Evolutionary conservation across 1,284 basidiomycete species (phyloP).

Genomic region (Inonotus obliquus): DNA sequence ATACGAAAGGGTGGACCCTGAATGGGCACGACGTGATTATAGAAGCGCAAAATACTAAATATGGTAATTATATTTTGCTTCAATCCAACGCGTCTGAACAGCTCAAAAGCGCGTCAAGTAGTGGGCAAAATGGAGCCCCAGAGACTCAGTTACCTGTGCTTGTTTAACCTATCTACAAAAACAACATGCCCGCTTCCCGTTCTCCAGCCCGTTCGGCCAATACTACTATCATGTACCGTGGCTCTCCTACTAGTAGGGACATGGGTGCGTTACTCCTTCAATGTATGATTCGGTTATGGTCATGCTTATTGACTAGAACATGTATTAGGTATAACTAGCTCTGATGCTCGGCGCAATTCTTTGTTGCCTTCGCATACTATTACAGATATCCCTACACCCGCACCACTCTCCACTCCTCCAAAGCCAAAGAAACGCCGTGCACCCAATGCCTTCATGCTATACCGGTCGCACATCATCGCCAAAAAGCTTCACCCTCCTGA

Average conservation of each 20-base stretch:
- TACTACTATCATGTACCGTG: neutral
- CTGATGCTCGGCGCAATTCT: neutral
- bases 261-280: no score
- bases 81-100: no score
- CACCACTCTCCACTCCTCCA: no score
- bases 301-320: neutral
- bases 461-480: slow-evolving; percentile 3
- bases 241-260: no score
- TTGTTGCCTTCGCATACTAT: neutral
- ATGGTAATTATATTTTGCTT: no score
- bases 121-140: slow-evolving; percentile 3
- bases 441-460: slow-evolving; percentile 11
- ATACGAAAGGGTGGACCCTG: no score
- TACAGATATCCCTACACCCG: no score
- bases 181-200: slow-evolving; percentile 9
- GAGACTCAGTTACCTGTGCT: neutral
- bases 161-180: no score
- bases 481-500: neutral
- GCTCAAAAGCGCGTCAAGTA: slow-evolving; percentile 1
- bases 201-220: neutral
- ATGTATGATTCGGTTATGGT: neutral
- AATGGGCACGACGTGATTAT: no score
- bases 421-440: neutral
- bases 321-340: neutral
- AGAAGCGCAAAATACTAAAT: no score